These are phyloP conservation scores for Spinacia oleracea DNA, from an alignment of 179 eudicot species.

Conservation along the genomic window DNA sequence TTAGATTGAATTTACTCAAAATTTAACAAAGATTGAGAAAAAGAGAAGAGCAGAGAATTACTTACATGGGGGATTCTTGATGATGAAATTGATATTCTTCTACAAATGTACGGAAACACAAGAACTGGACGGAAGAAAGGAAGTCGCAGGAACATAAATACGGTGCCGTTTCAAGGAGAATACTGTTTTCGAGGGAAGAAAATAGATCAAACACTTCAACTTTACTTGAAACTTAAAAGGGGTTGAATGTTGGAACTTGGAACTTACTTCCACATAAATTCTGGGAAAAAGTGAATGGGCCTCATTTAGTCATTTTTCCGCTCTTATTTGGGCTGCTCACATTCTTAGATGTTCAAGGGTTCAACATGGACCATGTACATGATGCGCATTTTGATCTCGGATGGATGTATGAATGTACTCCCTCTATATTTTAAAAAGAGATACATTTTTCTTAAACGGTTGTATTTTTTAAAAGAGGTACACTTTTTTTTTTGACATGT, in stretches of 20 bases:
- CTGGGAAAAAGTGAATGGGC: not conserved
- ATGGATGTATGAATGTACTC: too few species aligned
- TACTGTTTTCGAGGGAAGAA: not conserved
- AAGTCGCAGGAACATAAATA: not conserved
- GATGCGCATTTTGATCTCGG: too few species aligned
- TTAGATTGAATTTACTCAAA: too few species aligned
- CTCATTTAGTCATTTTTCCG: not conserved
- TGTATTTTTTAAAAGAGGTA: too few species aligned
- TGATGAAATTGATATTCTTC: not conserved
- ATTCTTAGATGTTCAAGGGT: too few species aligned
- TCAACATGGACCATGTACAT: too few species aligned
- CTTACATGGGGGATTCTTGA: not conserved
- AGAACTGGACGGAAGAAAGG: not conserved
- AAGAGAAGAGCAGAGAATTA: not conserved
- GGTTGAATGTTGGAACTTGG: not conserved
- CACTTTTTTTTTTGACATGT: too few species aligned
- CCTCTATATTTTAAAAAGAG: too few species aligned
- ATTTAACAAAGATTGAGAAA: not conserved
- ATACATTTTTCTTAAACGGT: too few species aligned
- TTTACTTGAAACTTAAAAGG: not conserved
- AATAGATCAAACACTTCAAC: not conserved
- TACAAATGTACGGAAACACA: not conserved
- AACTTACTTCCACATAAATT: not conserved
- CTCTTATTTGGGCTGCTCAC: not conserved
- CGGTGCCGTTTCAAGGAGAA: not conserved